A percentile compares a stretch with the other conserved stretches of the same genome.
Conservation (phyloP, 2,329 filamentous ascomycete genomes). For the Fusarium tupiense region DNA sequence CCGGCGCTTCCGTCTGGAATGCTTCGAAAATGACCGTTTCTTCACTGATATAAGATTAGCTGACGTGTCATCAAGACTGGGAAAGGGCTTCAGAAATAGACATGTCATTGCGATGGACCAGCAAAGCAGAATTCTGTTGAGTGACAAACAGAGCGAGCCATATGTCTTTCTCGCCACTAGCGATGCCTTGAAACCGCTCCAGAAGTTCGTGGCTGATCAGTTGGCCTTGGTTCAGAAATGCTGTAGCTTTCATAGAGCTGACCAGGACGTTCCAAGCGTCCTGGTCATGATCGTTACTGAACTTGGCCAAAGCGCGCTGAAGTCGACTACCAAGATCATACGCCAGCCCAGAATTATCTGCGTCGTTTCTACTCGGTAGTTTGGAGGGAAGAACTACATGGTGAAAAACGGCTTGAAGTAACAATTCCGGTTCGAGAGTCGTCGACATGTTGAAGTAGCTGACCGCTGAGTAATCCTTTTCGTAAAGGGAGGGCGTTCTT, state of each 20-base stretch:
- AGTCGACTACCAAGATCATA: slow-evolving; percentile 18
- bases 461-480: accelerated
- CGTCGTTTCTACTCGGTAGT: slow-evolving; percentile 17
- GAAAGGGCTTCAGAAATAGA: neutral
- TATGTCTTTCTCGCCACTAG: neutral
- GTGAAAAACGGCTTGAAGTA: slow-evolving; percentile 23
- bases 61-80: neutral
- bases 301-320: neutral
- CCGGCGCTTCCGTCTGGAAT: slow-evolving; percentile 67
- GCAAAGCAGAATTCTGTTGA: slow-evolving; percentile 47
- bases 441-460: neutral
- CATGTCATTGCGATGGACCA: slow-evolving; percentile 37
- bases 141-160: slow-evolving; percentile 34
- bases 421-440: no score
- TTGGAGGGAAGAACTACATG: slow-evolving; percentile 40
- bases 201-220: neutral
- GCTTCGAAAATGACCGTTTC: slow-evolving; percentile 57
- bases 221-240: neutral
- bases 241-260: slow-evolving; percentile 1
- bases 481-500: accelerated
- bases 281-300: neutral
- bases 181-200: neutral
- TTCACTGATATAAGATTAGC: slow-evolving; percentile 16
- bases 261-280: neutral
- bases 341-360: neutral